Conservation (phyloP, 2,329 filamentous ascomycete species). For the Botrytis fabae region DNA sequence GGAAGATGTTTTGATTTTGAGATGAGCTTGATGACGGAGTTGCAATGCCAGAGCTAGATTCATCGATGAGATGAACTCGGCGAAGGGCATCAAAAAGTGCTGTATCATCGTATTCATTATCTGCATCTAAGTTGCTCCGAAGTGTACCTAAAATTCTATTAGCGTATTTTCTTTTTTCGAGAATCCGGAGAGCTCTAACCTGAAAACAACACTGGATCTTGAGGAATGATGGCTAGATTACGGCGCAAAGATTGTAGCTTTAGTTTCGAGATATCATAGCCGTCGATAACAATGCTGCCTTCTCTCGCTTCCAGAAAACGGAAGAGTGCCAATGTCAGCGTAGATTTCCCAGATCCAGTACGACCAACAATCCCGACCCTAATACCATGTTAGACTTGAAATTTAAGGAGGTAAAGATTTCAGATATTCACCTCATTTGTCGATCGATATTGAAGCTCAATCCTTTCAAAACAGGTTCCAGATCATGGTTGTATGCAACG, state of each 20-base stretch:
- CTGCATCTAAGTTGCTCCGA: slow-evolving; percentile 29
- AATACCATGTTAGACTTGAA: background rate
- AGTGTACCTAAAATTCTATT: slow-evolving; percentile 45
- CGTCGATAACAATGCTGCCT: slow-evolving; percentile 39
- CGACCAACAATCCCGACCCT: slow-evolving; percentile 37
- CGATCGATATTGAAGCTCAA: slow-evolving; percentile 60
- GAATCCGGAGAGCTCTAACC: slow-evolving; percentile 41
- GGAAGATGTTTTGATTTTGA: slow-evolving; percentile 26
- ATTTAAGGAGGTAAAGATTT: background rate
- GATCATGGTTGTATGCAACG: slow-evolving; percentile 67
- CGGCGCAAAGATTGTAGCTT: slow-evolving; percentile 37
- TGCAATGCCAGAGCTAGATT: background rate
- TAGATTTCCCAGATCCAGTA: slow-evolving; percentile 38
- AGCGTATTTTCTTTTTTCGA: slow-evolving; percentile 60
- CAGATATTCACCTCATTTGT: slow-evolving; percentile 6
- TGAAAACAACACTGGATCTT: slow-evolving; percentile 81
- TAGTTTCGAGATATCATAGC: slow-evolving; percentile 38
- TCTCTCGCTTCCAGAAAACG: slow-evolving; percentile 43
- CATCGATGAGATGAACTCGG: slow-evolving; percentile 75
- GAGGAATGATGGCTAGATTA: slow-evolving; percentile 39
- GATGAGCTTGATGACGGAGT: slow-evolving; percentile 21
- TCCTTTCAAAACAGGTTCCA: slow-evolving; percentile 68
- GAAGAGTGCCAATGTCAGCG: slow-evolving; percentile 32
- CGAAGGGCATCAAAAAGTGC: slow-evolving; percentile 81
- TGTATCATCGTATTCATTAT: slow-evolving; percentile 30